These are phyloP conservation scores for Mucor ambiguus DNA, from an alignment of 371 early-diverging fungal species.

Conservation along the genomic window DNA sequence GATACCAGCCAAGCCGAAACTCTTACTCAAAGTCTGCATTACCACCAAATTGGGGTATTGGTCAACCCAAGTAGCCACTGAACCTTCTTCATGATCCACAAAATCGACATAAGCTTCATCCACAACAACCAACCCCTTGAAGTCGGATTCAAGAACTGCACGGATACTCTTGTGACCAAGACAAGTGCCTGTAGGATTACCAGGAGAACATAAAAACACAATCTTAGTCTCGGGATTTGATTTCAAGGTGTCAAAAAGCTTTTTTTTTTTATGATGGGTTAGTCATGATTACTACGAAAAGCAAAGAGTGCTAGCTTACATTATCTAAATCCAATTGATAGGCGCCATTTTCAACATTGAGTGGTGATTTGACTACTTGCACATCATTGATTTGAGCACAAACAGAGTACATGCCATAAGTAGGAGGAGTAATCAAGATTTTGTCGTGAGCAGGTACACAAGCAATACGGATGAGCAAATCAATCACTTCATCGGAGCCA, in stretches of 20 bases:
- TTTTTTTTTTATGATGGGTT: background rate
- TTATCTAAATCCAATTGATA: constrained; percentile 84
- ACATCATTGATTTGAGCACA: constrained; percentile 95
- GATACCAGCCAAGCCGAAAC: constrained; percentile 96
- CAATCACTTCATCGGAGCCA: constrained; percentile 96
- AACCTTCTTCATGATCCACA: constrained; percentile 63
- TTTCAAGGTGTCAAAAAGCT: constrained; percentile 65
- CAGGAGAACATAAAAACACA: constrained; percentile 95
- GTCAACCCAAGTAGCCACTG: constrained; percentile 77
- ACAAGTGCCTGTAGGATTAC: constrained; percentile 95
- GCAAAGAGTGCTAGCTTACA: constrained; percentile 41
- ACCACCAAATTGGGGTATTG: constrained; percentile 93
- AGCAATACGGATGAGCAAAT: constrained; percentile 87
- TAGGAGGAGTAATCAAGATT: constrained; percentile 94
- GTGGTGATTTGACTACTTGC: constrained; percentile 76
- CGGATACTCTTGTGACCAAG: constrained; percentile 73
- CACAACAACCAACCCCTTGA: constrained; percentile 87
- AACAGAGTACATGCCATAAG: constrained; percentile 98
- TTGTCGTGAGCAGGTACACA: constrained; percentile 92
- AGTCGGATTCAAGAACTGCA: constrained; percentile 66
- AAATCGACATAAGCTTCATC: constrained; percentile 99
- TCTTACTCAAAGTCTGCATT: constrained; percentile 96
- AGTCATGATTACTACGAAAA: background rate
- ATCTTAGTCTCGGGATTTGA: constrained; percentile 83
- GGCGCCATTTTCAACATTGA: constrained; percentile 74